phyloP scores from a whole-genome alignment of 306 rosid genomes.

The Carpinus fangiana region DNA sequence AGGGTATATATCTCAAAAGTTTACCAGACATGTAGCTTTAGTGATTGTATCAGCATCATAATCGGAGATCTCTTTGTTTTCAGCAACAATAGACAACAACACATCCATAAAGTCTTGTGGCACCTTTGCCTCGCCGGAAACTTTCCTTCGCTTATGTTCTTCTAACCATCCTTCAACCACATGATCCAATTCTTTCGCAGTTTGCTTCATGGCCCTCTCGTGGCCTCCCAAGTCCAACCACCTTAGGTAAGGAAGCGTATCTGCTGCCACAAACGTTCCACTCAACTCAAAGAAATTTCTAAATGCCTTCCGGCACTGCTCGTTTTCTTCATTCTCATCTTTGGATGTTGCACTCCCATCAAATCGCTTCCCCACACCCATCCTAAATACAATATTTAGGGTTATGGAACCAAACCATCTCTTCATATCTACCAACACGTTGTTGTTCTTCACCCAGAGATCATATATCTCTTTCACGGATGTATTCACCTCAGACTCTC shows the following conservation, averaged over 20 bases:
- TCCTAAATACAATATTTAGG: constrained; percentile 31
- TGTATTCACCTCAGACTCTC: constrained; percentile 20
- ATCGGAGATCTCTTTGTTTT: constrained; percentile 6
- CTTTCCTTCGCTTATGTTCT: constrained; percentile 35
- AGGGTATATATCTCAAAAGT: background rate
- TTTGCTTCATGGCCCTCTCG: constrained; percentile 41
- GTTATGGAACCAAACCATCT: constrained; percentile 39
- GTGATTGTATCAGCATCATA: constrained; percentile 13
- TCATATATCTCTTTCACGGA: constrained; percentile 25
- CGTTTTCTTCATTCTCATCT: constrained; percentile 4
- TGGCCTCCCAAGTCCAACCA: constrained; percentile 47
- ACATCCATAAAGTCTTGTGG: constrained; percentile 48
- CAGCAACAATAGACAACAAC: constrained; percentile 28
- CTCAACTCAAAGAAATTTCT: constrained; percentile 15
- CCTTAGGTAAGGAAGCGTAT: constrained; percentile 41
- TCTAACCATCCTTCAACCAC: constrained; percentile 26
- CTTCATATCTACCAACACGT: constrained; percentile 36
- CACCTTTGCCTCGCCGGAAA: background rate
- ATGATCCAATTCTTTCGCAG: constrained; percentile 29
- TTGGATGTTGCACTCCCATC: background rate
- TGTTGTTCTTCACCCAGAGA: background rate
- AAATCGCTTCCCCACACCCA: constrained; percentile 35
- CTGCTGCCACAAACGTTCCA: constrained; percentile 34
- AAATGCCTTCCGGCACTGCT: constrained; percentile 9
- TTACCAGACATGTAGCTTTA: constrained; percentile 17